These are phyloP conservation scores for Phytophthora sp. DNA, from an alignment of 352 stramenopile genomes.

Conservation along the genomic window DNA sequence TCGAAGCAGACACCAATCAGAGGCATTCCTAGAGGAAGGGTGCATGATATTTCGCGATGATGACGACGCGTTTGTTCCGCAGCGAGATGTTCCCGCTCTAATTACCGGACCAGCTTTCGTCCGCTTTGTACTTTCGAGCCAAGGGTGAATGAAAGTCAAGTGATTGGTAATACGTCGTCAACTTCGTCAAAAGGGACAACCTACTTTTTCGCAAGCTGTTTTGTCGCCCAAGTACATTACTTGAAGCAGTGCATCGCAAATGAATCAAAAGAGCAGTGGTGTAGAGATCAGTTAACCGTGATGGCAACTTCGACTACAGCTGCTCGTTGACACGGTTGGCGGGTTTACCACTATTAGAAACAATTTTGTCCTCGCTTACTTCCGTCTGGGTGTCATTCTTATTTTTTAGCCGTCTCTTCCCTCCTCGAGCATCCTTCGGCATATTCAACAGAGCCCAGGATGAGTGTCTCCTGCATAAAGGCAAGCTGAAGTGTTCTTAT, in stretches of 20 bases:
- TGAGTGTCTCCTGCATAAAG: too few relatives aligned
- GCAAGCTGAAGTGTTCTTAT: too few relatives aligned
- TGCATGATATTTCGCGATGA: constrained; percentile 39
- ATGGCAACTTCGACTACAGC: constrained; percentile 33
- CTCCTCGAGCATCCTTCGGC: too few relatives aligned
- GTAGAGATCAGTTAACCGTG: too few relatives aligned
- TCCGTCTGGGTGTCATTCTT: too few relatives aligned
- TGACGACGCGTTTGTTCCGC: constrained; percentile 38
- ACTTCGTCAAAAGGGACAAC: constrained; percentile 4
- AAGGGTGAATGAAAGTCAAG: background rate
- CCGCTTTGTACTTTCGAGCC: constrained; percentile 20
- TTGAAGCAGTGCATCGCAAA: too few relatives aligned
- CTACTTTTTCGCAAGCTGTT: constrained; percentile 22
- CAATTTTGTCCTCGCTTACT: too few relatives aligned
- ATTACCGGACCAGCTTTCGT: constrained; percentile 28
- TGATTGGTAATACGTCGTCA: background rate
- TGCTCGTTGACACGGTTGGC: constrained; percentile 66
- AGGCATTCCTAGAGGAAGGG: constrained; percentile 17
- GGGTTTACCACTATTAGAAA: too few relatives aligned
- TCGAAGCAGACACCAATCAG: constrained; percentile 20
- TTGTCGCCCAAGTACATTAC: too few relatives aligned
- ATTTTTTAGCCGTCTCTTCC: too few relatives aligned
- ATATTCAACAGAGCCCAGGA: too few relatives aligned
- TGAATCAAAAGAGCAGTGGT: too few relatives aligned
- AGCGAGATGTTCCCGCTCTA: constrained; percentile 25